phyloP scores from a whole-genome alignment of 306 rosid genomes.

The Medicago ruthenica region DNA sequence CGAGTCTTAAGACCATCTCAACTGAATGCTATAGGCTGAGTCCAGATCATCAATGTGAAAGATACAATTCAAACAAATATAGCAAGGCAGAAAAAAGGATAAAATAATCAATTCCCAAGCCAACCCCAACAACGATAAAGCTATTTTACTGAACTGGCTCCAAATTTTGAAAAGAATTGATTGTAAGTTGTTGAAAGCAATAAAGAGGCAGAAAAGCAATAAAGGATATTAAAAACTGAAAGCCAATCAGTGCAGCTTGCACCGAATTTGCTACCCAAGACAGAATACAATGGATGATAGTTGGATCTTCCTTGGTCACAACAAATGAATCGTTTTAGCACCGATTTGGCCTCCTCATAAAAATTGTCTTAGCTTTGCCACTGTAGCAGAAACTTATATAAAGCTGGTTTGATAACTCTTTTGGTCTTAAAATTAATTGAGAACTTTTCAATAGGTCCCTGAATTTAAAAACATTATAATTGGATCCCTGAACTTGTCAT shows the following conservation, averaged over 20 bases:
- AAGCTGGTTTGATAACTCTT: neutral
- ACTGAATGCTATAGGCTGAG: slow-evolving; percentile 11
- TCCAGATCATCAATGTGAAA: slow-evolving; percentile 32
- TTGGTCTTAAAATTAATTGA: neutral
- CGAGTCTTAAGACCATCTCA: neutral
- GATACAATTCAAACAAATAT: slow-evolving; percentile 14
- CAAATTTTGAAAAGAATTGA: slow-evolving; percentile 13
- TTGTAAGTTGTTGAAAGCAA: slow-evolving; percentile 6
- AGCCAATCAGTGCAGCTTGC: neutral
- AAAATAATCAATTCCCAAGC: neutral
- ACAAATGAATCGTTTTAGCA: slow-evolving; percentile 1
- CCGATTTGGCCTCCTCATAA: too few species aligned
- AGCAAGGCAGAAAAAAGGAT: neutral
- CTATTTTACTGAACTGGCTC: slow-evolving; percentile 7
- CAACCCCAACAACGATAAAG: neutral
- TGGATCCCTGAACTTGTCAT: neutral
- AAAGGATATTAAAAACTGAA: neutral
- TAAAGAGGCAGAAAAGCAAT: neutral
- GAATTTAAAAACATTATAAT: neutral
- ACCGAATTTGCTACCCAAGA: slow-evolving; percentile 32
- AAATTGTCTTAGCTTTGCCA: too few species aligned
- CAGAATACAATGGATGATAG: slow-evolving; percentile 13
- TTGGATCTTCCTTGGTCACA: slow-evolving; percentile 8
- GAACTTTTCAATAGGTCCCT: neutral
- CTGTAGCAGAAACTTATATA: neutral